A percentile compares a stretch with the other conserved stretches of the same genome.
Evolutionary conservation across 2,329 filamentous ascomycete genomes (phyloP).

Genomic region (Pleurostoma richardsiae): DNA sequence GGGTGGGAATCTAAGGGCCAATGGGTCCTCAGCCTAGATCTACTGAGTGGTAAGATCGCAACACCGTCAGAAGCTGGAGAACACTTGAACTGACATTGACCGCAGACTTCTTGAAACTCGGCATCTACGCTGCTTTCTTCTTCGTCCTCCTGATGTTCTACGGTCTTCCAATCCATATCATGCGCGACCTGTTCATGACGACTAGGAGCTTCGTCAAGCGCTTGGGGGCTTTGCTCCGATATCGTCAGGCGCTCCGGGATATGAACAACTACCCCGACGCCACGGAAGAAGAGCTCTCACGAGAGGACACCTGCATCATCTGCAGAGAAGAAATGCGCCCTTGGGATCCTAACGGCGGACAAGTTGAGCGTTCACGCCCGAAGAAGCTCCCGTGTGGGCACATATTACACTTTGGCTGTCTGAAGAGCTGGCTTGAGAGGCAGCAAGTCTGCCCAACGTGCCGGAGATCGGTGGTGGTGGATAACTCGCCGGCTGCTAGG

Average conservation of each 20-base stretch:
- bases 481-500: constrained; percentile 25
- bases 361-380: constrained; percentile 77
- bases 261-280: constrained; percentile 96
- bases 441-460: constrained; percentile 98
- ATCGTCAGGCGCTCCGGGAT: constrained; percentile 84
- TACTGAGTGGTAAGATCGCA: constrained; percentile 62
- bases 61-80: not conserved
- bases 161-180: constrained; percentile 92
- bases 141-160: constrained; percentile 90
- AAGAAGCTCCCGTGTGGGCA: constrained; percentile 98
- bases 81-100: not conserved
- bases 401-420: constrained; percentile 87
- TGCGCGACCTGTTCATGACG: constrained; percentile 92
- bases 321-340: constrained; percentile 93
- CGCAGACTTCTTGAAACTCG: constrained; percentile 81
- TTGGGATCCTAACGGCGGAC: constrained; percentile 62
- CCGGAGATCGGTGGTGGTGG: constrained; percentile 73
- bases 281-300: constrained; percentile 74
- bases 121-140: constrained; percentile 89
- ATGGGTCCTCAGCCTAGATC: constrained; percentile 83
- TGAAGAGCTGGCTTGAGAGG: constrained; percentile 94
- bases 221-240: constrained; percentile 82
- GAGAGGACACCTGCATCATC: constrained; percentile 95
- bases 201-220: constrained; percentile 87
- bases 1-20: constrained; percentile 96